phyloP scores from a whole-genome alignment of 495 filamentous ascomycete species.

The Penicillium salamii region DNA sequence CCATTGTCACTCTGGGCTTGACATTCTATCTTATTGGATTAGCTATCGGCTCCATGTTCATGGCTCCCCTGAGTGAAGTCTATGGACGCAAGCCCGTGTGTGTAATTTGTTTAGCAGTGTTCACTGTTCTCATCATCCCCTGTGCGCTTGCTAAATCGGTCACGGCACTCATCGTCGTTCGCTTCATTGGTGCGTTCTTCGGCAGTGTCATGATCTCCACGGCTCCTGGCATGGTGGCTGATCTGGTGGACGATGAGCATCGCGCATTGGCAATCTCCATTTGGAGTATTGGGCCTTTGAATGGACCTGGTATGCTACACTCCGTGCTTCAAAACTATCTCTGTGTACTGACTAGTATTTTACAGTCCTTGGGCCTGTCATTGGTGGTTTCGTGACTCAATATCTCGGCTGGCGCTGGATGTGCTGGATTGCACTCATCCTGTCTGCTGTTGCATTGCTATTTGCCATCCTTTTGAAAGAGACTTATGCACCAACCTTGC shows the following conservation, averaged over 20 bases:
- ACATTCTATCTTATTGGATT: slow-evolving; percentile 70
- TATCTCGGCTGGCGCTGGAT: slow-evolving; percentile 86
- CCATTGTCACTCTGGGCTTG: slow-evolving; percentile 68
- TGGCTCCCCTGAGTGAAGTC: slow-evolving; percentile 76
- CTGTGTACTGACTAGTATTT: neutral
- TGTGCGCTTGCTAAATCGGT: slow-evolving; percentile 66
- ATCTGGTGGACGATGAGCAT: slow-evolving; percentile 68
- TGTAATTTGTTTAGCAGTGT: slow-evolving; percentile 57
- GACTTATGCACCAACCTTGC: slow-evolving; percentile 73
- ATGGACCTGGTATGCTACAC: slow-evolving; percentile 55
- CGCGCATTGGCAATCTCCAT: slow-evolving; percentile 71
- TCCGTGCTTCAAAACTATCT: neutral
- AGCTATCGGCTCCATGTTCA: slow-evolving; percentile 66
- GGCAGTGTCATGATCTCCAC: slow-evolving; percentile 79
- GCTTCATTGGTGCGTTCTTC: slow-evolving; percentile 76
- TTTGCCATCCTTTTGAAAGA: slow-evolving; percentile 60
- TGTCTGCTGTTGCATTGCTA: slow-evolving; percentile 53
- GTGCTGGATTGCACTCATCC: slow-evolving; percentile 75
- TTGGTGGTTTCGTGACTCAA: slow-evolving; percentile 68
- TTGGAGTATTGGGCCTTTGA: slow-evolving; percentile 76
- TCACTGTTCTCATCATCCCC: slow-evolving; percentile 66
- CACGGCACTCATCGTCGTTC: slow-evolving; percentile 59
- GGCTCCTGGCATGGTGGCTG: slow-evolving; percentile 76
- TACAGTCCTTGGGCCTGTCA: slow-evolving; percentile 50
- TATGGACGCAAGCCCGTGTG: slow-evolving; percentile 77